Percentiles rank a stretch among this genome's conserved stretches.
Evolutionary conservation across 345 rosid genomes (phyloP).

Genomic region (Salix exigua): DNA sequence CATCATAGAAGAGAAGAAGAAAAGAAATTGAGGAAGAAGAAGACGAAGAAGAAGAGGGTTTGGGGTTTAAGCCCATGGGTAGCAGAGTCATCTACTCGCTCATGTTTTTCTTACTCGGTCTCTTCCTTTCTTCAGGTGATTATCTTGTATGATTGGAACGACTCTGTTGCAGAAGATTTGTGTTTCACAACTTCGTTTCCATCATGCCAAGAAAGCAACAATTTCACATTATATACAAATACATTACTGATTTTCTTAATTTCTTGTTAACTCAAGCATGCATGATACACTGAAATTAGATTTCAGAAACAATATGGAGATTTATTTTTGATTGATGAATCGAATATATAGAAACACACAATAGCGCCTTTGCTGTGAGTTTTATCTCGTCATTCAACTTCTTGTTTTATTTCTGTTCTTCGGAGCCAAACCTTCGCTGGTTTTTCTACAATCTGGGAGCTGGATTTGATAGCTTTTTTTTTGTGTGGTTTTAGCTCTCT

Average conservation of each 20-base stretch:
- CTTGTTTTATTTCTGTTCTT: background rate
- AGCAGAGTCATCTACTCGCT: slow-evolving; percentile 9
- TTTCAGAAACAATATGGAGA: background rate
- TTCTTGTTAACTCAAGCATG: background rate
- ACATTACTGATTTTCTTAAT: background rate
- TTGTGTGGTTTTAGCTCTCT: slow-evolving; percentile 21
- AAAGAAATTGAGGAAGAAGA: slow-evolving; percentile 10
- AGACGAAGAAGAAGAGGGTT: background rate
- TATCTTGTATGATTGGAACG: background rate
- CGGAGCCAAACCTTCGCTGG: slow-evolving; percentile 11
- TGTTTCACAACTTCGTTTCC: background rate
- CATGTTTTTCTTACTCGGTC: slow-evolving; percentile 16
- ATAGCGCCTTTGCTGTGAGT: background rate
- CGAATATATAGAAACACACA: background rate
- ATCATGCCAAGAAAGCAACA: background rate
- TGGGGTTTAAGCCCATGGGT: slow-evolving; percentile 23
- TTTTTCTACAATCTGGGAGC: slow-evolving; percentile 12
- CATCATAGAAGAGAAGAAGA: background rate
- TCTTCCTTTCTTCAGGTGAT: slow-evolving; percentile 36
- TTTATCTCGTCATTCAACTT: background rate
- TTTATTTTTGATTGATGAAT: background rate
- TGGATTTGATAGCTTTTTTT: slow-evolving; percentile 18
- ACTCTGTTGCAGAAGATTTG: background rate
- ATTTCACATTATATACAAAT: background rate
- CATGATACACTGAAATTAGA: background rate